phyloP scores from a whole-genome alignment of 441 rosid genomes.

The Dalechampia spathulata region DNA sequence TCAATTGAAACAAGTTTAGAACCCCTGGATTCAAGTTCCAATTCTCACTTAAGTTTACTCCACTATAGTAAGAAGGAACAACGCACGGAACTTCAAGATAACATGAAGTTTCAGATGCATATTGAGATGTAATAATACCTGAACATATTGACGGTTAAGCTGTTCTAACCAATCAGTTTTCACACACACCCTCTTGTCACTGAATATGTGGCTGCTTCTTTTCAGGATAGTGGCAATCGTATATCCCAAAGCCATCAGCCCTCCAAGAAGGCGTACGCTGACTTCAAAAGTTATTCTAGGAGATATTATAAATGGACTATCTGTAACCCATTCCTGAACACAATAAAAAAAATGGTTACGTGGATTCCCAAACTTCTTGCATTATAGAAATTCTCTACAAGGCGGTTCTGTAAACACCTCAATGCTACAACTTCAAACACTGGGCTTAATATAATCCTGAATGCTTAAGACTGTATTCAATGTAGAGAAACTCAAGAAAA shows the following conservation, averaged over 20 bases:
- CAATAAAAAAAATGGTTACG: slow-evolving; percentile 12
- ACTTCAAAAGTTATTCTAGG: slow-evolving; percentile 98
- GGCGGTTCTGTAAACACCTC: too few species aligned
- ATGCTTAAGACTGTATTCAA: neutral
- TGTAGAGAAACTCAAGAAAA: too few species aligned
- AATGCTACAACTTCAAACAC: neutral
- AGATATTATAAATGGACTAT: slow-evolving; percentile 94
- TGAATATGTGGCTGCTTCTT: slow-evolving; percentile 87
- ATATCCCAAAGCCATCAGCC: slow-evolving; percentile 96
- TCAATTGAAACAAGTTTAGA: neutral
- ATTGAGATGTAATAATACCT: slow-evolving; percentile 41
- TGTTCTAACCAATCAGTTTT: slow-evolving; percentile 98
- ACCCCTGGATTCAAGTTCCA: neutral
- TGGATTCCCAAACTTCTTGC: neutral
- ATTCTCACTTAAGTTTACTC: neutral
- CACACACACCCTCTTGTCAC: slow-evolving; percentile 64
- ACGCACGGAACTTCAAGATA: neutral
- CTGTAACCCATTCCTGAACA: slow-evolving; percentile 97
- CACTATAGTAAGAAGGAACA: neutral
- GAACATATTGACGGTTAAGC: slow-evolving; percentile 82
- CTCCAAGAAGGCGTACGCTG: slow-evolving; percentile 93
- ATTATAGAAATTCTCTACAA: neutral
- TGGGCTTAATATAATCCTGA: neutral
- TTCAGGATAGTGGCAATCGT: slow-evolving; percentile 87
- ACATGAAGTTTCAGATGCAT: neutral